Evolutionary conservation across 2,329 filamentous ascomycete species (phyloP).

Genomic region (Penicillium sp.): DNA sequence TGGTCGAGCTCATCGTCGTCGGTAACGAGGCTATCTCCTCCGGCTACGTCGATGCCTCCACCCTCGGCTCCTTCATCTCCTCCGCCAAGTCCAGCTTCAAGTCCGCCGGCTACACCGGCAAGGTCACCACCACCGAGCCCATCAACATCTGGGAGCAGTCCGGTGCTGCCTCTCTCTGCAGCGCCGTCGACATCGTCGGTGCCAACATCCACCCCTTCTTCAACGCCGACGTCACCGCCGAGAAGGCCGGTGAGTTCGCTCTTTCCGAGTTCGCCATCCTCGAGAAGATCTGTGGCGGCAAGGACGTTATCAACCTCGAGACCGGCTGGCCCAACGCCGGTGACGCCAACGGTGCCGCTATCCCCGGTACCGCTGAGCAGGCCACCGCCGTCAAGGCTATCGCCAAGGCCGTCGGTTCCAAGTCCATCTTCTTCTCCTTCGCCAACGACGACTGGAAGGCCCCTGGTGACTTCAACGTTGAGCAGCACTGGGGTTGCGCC

Average conservation of each 20-base stretch:
- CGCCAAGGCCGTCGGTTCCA: constrained; percentile 63
- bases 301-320: constrained; percentile 80
- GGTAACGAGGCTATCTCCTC: constrained; percentile 91
- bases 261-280: constrained; percentile 71
- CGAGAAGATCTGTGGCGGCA: constrained; percentile 68
- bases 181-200: constrained; percentile 73
- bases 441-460: constrained; percentile 81
- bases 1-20: constrained; percentile 78
- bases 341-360: constrained; percentile 68
- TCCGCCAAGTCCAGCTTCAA: constrained; percentile 66
- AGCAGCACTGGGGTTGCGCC: constrained; percentile 77
- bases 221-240: constrained; percentile 68
- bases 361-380: constrained; percentile 70
- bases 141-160: constrained; percentile 73
- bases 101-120: constrained; percentile 68
- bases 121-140: constrained; percentile 83
- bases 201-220: constrained; percentile 95
- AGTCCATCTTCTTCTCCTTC: constrained; percentile 80
- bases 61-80: constrained; percentile 72
- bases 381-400: constrained; percentile 71
- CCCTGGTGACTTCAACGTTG: constrained; percentile 67
- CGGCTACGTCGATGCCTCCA: constrained; percentile 62
- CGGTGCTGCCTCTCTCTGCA: constrained; percentile 62
- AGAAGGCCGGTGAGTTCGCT: constrained; percentile 75
- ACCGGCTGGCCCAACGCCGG: constrained; percentile 83